Percentiles rank a stretch among this genome's conserved stretches.
phyloP scores from a whole-genome alignment of 1,284 basidiomycete species.

The Neonothopanus nambi region DNA sequence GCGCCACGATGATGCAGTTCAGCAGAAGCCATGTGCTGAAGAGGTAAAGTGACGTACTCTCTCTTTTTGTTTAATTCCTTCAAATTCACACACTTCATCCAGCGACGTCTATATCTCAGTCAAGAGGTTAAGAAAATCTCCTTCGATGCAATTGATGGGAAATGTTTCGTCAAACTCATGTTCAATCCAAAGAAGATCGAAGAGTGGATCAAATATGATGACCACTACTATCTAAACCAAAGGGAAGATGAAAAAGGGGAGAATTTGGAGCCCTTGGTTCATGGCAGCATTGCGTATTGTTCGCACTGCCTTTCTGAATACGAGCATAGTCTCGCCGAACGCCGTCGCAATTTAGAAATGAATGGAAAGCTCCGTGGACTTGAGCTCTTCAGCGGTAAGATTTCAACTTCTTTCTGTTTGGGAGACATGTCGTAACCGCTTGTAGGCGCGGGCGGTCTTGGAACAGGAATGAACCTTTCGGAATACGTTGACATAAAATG shows the following conservation, averaged over 20 bases:
- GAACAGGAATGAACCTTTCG: slow-evolving; percentile 60
- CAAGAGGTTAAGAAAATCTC: slow-evolving; percentile 27
- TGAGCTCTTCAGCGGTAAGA: slow-evolving; percentile 64
- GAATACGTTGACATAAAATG: slow-evolving; percentile 61
- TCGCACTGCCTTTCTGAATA: slow-evolving; percentile 39
- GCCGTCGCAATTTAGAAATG: slow-evolving; percentile 30
- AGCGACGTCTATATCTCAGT: slow-evolving; percentile 50
- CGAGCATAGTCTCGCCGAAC: slow-evolving; percentile 26
- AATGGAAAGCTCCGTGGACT: slow-evolving; percentile 51
- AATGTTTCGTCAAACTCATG: slow-evolving; percentile 42
- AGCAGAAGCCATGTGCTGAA: background rate
- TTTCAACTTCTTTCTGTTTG: background rate
- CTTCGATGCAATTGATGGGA: slow-evolving; percentile 45
- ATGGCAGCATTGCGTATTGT: slow-evolving; percentile 34
- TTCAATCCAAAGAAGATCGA: slow-evolving; percentile 32
- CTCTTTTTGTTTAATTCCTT: background rate
- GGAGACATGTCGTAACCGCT: slow-evolving; percentile 8
- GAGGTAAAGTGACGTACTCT: slow-evolving; percentile 1
- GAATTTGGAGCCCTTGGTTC: slow-evolving; percentile 28
- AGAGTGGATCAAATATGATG: slow-evolving; percentile 47
- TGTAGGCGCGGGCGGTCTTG: slow-evolving; percentile 69
- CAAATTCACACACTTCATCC: background rate
- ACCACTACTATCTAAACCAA: slow-evolving; percentile 54
- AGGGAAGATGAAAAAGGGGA: slow-evolving; percentile 9
- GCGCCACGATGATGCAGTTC: background rate